A percentile compares a stretch with the other conserved stretches of the same genome.
Evolutionary conservation across 2,329 filamentous ascomycete genomes (phyloP).

Genomic region (Diaporthe amygdali): DNA sequence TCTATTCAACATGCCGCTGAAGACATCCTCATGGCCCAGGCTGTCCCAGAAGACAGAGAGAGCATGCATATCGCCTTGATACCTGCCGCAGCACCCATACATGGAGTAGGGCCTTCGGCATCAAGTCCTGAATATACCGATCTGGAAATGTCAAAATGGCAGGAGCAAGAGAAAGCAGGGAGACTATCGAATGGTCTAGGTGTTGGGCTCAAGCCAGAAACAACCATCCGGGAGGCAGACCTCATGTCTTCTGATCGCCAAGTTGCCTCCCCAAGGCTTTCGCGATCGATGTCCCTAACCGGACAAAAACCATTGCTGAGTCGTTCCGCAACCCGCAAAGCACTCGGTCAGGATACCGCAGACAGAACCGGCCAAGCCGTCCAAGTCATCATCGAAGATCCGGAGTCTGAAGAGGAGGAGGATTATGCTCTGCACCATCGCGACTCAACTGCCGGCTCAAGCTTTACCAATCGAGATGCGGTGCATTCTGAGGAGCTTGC

Average conservation of each 20-base stretch:
- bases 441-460: constrained; percentile 52
- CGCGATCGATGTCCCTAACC: constrained; percentile 46
- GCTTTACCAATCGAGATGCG: constrained; percentile 52
- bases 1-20: background rate
- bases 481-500: constrained; percentile 19
- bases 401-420: constrained; percentile 25
- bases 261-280: constrained; percentile 30
- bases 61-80: constrained; percentile 46
- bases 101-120: background rate
- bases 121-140: background rate
- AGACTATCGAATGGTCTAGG: constrained; percentile 64
- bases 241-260: constrained; percentile 47
- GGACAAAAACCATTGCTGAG: constrained; percentile 34
- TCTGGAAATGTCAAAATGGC: constrained; percentile 28
- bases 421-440: background rate
- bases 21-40: background rate
- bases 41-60: constrained; percentile 30
- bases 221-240: constrained; percentile 54
- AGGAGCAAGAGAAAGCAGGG: constrained; percentile 59
- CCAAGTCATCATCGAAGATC: constrained; percentile 59
- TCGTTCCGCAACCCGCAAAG: constrained; percentile 47
- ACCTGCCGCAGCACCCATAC: constrained; percentile 46
- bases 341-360: constrained; percentile 62
- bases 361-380: constrained; percentile 65
- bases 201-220: constrained; percentile 51